Evolutionary conservation across 768 basidiomycete species (phyloP).

Genomic region (Termitomyces sp.): DNA sequence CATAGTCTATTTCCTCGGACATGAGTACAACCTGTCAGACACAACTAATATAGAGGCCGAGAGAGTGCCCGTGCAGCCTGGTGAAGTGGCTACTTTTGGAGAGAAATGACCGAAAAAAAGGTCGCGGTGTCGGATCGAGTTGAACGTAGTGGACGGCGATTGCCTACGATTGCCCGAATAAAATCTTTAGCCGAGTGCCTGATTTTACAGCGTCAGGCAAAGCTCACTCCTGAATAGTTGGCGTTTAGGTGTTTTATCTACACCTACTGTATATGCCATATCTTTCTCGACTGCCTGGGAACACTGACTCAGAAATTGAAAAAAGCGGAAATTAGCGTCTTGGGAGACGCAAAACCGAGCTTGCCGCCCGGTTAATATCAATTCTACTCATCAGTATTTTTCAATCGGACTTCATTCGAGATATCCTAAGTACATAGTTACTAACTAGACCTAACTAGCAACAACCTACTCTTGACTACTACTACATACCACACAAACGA

Average conservation of each 20-base stretch:
- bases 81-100: background rate
- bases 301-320: background rate
- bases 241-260: background rate
- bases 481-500: background rate
- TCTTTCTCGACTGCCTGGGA: background rate
- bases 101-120: background rate
- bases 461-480: background rate
- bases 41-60: background rate
- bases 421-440: background rate
- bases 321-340: background rate
- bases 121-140: background rate
- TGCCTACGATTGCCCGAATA: background rate
- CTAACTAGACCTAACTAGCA: background rate
- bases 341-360: background rate
- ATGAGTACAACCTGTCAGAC: slow-evolving; percentile 14
- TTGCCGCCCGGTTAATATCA: background rate
- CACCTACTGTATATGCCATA: background rate
- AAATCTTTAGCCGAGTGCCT: slow-evolving; percentile 1
- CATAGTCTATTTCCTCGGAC: slow-evolving; percentile 44
- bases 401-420: background rate
- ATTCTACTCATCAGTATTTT: background rate
- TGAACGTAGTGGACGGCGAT: background rate
- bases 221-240: background rate
- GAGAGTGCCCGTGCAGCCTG: slow-evolving; percentile 1
- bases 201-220: background rate